Evolutionary conservation across 176 grass and related monocot species (phyloP).

Genomic region (Carex scoparia): DNA sequence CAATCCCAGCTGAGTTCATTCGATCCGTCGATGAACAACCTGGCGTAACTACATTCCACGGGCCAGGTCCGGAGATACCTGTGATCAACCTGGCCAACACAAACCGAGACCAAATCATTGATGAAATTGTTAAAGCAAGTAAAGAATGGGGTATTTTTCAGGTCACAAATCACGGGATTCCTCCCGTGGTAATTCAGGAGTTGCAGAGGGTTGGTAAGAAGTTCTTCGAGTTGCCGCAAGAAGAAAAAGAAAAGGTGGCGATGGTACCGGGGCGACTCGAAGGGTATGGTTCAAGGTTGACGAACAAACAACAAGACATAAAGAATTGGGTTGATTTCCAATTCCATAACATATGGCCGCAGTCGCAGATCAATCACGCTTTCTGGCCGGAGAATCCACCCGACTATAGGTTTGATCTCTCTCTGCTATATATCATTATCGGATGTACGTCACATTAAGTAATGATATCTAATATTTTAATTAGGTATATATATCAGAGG

Average conservation of each 20-base stretch:
- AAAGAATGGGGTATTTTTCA: conserved; percentile 71
- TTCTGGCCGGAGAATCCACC: conserved; percentile 41
- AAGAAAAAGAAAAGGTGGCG: conserved; percentile 52
- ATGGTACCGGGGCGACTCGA: conserved; percentile 32
- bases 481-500: no score
- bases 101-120: not conserved
- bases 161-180: conserved; percentile 71
- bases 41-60: conserved; percentile 38
- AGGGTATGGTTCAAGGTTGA: conserved; percentile 48
- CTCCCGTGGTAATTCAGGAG: conserved; percentile 23
- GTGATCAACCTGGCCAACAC: conserved; percentile 48
- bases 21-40: conserved; percentile 49
- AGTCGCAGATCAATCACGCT: conserved; percentile 22
- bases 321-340: conserved; percentile 71
- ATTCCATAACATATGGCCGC: conserved; percentile 64
- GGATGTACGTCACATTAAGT: no score
- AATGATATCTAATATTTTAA: no score
- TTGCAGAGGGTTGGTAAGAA: conserved; percentile 59
- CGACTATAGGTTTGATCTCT: conserved; percentile 33
- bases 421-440: not conserved
- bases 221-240: conserved; percentile 73
- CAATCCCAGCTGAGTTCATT: conserved; percentile 47
- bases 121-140: conserved; percentile 33
- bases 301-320: not conserved
- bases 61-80: conserved; percentile 35